Base-by-base conservation (phyloP, 768 basidiomycete genomes). In the Fomitopsis serialis region DNA sequence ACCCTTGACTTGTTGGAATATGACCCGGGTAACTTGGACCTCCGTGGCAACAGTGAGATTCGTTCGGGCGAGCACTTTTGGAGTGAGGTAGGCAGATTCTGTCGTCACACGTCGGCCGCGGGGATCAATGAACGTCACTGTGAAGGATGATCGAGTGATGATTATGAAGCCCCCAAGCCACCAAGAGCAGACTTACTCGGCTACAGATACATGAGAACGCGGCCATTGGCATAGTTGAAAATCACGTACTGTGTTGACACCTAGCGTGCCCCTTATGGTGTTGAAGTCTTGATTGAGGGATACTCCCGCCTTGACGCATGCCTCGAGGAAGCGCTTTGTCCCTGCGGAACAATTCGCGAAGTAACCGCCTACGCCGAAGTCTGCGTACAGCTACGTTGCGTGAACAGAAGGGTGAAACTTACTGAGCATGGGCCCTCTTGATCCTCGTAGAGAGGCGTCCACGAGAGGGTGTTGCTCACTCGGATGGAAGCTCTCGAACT, bases 121-220 rank as follows among this genome's bases (percentile, higher is more conserved):
- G 29, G 71, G 53, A 60, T 81, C 74, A 45, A 89, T 74, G 57
- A 84, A 89, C 0, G 84, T 85, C 82, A 88, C 87, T 88, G 55
- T 32, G 11, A 0, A 42, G 54, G 23, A 32, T 5, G 29, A 11
- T 32, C 5, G 6, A 5, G 11, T 32, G 6, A 5, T 6, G 6
- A 11, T 32, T 11, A 40, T 19, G 23, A 3, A 55, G 65, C 54
- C 45, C 68, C 68, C 67, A 32, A 66, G 54, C 70, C 70, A 37
- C n/a, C 43, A 1, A 32, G 37, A 22, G 29, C 11, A 32, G 29
- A 32, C 29, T 11, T 32, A 32, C 29, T 32, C 5, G 29, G 6
- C 29, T 32, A 32, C 11, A 5, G 29, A 11, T 32, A 19, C 45
- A 12, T 27, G 27, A 40, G 51, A 6, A 3, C 52, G 42, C 27